phyloP scores from a whole-genome alignment of 805 yeast genomes.

The Suhomyces prunicola region DNA sequence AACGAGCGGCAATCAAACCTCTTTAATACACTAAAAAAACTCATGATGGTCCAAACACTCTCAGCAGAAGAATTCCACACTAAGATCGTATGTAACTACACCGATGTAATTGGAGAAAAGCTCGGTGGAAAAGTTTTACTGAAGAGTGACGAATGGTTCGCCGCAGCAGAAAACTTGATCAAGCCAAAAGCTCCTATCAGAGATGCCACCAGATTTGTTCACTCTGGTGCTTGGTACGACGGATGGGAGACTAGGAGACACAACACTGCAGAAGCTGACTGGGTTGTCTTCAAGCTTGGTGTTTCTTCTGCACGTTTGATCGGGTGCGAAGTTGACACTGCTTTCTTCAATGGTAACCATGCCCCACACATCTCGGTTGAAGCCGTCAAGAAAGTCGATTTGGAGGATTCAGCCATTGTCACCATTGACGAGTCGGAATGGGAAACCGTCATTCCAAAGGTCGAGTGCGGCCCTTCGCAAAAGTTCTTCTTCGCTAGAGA shows the following conservation, averaged over 20 bases:
- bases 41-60: slow-evolving; percentile 14
- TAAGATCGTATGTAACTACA: slow-evolving; percentile 48
- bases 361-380: slow-evolving; percentile 90
- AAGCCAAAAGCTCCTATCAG: slow-evolving; percentile 78
- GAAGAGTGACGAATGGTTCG: slow-evolving; percentile 92
- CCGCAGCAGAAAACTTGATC: slow-evolving; percentile 83
- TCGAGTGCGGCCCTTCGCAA: slow-evolving; percentile 87
- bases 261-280: slow-evolving; percentile 78
- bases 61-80: slow-evolving; percentile 40
- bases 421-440: slow-evolving; percentile 44
- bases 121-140: slow-evolving; percentile 73
- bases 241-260: slow-evolving; percentile 99
- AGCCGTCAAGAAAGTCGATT: slow-evolving; percentile 46
- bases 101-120: slow-evolving; percentile 81
- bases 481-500: slow-evolving; percentile 75
- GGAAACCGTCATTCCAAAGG: slow-evolving; percentile 65
- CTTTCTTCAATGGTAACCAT: slow-evolving; percentile 92
- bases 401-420: slow-evolving; percentile 16
- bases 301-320: slow-evolving; percentile 75
- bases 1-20: neutral
- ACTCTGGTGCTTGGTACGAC: slow-evolving; percentile 95
- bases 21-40: neutral
- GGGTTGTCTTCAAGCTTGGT: slow-evolving; percentile 82
- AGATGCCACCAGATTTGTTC: slow-evolving; percentile 75
- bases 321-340: slow-evolving; percentile 90